Conservation (phyloP, 2,329 filamentous ascomycete species). For the Rhynchosporium secalis region DNA sequence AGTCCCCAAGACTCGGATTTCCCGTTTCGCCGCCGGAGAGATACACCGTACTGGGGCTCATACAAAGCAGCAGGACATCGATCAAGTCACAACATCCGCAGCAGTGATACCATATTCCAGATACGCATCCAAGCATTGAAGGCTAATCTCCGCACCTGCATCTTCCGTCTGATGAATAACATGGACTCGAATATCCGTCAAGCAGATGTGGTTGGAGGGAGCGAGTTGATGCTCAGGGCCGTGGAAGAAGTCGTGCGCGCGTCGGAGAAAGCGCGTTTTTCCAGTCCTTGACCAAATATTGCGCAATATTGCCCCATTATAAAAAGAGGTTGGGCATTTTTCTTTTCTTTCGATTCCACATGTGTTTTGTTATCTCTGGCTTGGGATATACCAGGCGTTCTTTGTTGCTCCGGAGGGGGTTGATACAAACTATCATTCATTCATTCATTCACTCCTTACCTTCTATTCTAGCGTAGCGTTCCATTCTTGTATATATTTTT, state of each 20-base stretch:
- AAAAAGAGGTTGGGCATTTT: background rate
- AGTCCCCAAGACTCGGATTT: background rate
- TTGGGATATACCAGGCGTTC: conserved; percentile 14
- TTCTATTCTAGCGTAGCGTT: too few species aligned
- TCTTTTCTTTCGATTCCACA: background rate
- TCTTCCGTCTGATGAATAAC: conserved; percentile 11
- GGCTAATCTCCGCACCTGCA: conserved; percentile 7
- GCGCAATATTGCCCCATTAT: too few species aligned
- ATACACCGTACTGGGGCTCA: conserved; percentile 23
- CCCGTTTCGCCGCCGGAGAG: conserved; percentile 6
- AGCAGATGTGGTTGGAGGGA: background rate
- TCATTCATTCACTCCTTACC: too few species aligned
- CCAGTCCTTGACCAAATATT: background rate
- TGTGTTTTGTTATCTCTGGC: background rate
- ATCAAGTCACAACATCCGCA: background rate
- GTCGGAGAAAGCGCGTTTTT: background rate
- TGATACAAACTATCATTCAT: too few species aligned
- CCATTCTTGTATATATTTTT: too few species aligned
- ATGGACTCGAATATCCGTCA: conserved; percentile 15
- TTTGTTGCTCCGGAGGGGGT: background rate
- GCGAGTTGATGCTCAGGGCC: background rate
- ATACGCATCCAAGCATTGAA: background rate
- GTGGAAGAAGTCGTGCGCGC: background rate
- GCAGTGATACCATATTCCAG: background rate
- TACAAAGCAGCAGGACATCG: conserved; percentile 25